Percentiles rank a stretch among this genome's conserved stretches.
Conservation (phyloP, 495 filamentous ascomycete genomes). For the Penicillium simplicissimum region DNA sequence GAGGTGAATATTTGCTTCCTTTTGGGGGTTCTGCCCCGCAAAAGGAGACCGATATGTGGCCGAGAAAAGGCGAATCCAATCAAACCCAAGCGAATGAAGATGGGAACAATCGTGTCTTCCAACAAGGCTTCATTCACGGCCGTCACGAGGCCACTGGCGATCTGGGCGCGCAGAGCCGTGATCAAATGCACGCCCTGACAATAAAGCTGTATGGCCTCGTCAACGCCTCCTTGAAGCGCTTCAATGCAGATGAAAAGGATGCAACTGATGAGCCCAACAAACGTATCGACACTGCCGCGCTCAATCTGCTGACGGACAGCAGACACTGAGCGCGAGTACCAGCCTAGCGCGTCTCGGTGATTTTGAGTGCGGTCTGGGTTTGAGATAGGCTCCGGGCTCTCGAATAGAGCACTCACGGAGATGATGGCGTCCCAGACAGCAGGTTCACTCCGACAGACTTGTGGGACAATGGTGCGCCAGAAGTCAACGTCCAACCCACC, state of each 20-base stretch:
- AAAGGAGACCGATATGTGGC: conserved; percentile 14
- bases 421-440: conserved; percentile 61
- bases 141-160: conserved; percentile 17
- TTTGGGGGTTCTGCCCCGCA: background rate
- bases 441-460: conserved; percentile 56
- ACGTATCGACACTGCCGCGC: conserved; percentile 29
- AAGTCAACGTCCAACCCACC: conserved; percentile 55
- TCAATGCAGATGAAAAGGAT: conserved; percentile 62
- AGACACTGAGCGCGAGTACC: conserved; percentile 50
- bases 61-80: conserved; percentile 15
- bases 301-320: conserved; percentile 50
- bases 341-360: conserved; percentile 42
- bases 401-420: conserved; percentile 56
- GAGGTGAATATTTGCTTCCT: conserved; percentile 13
- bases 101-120: conserved; percentile 38
- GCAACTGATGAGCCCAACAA: conserved; percentile 52
- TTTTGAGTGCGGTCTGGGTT: conserved; percentile 36
- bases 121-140: conserved; percentile 24
- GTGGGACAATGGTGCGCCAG: conserved; percentile 57
- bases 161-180: conserved; percentile 28
- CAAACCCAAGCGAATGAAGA: conserved; percentile 38
- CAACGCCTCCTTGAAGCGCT: conserved; percentile 43
- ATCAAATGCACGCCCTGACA: conserved; percentile 40
- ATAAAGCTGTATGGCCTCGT: conserved; percentile 37
- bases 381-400: conserved; percentile 27